These are phyloP conservation scores for Dactylellina parvicollis DNA, from an alignment of 2,329 filamentous ascomycete species.

Conservation along the genomic window DNA sequence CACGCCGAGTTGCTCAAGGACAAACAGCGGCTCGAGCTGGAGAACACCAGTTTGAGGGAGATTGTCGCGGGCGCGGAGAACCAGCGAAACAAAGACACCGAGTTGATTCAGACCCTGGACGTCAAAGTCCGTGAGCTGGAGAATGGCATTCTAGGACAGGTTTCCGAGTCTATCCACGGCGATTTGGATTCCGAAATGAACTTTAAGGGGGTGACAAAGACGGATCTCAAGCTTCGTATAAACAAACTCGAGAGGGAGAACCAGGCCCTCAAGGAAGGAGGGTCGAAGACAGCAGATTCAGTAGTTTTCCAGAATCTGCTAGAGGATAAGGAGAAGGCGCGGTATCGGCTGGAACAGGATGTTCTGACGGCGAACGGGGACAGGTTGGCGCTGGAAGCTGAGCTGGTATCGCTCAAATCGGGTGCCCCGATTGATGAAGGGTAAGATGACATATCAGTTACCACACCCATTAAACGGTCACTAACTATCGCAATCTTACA, in stretches of 20 bases:
- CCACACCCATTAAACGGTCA: too few species aligned
- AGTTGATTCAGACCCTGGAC: conserved; percentile 58
- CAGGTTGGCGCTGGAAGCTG: conserved; percentile 58
- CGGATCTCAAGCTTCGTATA: conserved; percentile 58
- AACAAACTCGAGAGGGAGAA: conserved; percentile 58
- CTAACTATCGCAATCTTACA: conserved; percentile 46
- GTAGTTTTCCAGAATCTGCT: conserved; percentile 58
- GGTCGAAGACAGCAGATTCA: conserved; percentile 56
- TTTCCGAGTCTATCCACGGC: conserved; percentile 56
- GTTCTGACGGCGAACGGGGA: conserved; percentile 58
- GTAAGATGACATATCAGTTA: conserved; percentile 54
- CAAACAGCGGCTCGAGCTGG: conserved; percentile 56
- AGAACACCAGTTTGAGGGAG: conserved; percentile 56
- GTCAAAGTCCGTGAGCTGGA: conserved; percentile 58
- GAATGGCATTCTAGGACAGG: conserved; percentile 57
- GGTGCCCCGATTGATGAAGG: conserved; percentile 58
- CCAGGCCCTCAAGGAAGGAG: conserved; percentile 56
- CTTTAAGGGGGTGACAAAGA: conserved; percentile 57
- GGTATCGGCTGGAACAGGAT: conserved; percentile 57
- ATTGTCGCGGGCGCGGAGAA: conserved; percentile 57
- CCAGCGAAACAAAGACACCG: conserved; percentile 58
- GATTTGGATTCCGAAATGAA: conserved; percentile 58
- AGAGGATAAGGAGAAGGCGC: conserved; percentile 58
- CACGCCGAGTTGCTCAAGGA: conserved; percentile 56
- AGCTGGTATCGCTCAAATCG: conserved; percentile 57